Conservation (phyloP, 352 stramenopile genomes). For the Globisporangium barbulae region DNA sequence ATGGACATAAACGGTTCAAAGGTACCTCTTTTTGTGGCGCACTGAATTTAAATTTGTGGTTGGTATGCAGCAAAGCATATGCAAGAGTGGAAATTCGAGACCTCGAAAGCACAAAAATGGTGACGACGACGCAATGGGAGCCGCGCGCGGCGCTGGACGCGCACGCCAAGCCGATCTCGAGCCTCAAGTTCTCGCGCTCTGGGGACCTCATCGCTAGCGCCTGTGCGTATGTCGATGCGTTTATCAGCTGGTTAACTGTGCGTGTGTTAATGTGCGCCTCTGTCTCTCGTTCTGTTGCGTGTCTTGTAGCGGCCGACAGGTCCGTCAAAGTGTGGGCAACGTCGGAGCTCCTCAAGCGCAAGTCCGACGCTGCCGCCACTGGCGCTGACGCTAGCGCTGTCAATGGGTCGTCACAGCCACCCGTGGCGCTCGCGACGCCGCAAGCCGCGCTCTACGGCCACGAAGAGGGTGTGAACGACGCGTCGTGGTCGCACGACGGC, state of each 20-base stretch:
- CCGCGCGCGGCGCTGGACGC: slow-evolving; percentile 19
- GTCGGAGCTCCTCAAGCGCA: slow-evolving; percentile 18
- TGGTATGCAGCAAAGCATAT: too few species aligned
- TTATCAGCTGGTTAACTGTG: slow-evolving; percentile 4
- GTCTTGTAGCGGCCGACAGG: slow-evolving; percentile 57
- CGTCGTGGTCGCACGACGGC: slow-evolving; percentile 87
- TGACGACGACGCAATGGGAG: slow-evolving; percentile 5
- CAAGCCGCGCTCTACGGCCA: slow-evolving; percentile 79
- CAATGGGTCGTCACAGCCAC: background rate
- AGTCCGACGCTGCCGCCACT: background rate
- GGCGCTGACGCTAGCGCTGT: background rate
- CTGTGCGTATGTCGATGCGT: slow-evolving; percentile 30
- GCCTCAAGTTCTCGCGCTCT: slow-evolving; percentile 59
- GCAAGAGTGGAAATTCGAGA: background rate
- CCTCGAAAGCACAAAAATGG: background rate
- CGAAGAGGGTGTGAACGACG: slow-evolving; percentile 92
- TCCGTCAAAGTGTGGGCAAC: slow-evolving; percentile 77
- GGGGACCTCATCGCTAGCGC: slow-evolving; percentile 58
- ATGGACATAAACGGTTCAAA: too few species aligned
- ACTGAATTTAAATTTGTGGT: too few species aligned
- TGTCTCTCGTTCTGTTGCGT: slow-evolving; percentile 1
- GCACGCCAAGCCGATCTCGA: slow-evolving; percentile 74
- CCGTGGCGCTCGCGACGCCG: slow-evolving; percentile 13
- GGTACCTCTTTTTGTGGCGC: too few species aligned
- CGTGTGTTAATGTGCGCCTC: background rate